These are phyloP conservation scores for Fennellomyces sp. DNA, from an alignment of 371 early-diverging fungal species.

Conservation along the genomic window DNA sequence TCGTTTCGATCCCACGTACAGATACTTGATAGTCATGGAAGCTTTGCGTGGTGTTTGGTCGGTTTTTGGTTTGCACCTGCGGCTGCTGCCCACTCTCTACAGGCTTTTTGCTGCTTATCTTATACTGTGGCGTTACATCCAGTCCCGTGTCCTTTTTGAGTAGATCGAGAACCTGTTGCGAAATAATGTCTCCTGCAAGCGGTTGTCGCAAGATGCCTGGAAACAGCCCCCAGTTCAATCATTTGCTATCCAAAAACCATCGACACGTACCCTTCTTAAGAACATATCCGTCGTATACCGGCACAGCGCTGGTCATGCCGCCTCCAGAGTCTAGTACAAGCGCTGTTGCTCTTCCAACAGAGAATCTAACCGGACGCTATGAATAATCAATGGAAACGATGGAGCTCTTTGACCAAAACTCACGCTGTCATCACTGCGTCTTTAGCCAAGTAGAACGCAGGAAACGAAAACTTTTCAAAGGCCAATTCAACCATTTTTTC, in stretches of 20 bases:
- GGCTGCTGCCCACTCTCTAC: constrained; percentile 77
- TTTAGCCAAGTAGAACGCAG: constrained; percentile 92
- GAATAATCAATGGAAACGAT: not conserved
- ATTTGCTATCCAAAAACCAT: not conserved
- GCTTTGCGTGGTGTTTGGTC: constrained; percentile 64
- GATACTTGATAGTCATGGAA: constrained; percentile 72
- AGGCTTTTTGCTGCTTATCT: constrained; percentile 72
- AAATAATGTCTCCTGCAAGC: constrained; percentile 84
- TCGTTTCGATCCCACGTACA: too few relatives aligned
- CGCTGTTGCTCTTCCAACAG: constrained; percentile 87
- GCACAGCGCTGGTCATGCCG: constrained; percentile 83
- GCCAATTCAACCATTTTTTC: constrained; percentile 90
- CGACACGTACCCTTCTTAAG: constrained; percentile 78
- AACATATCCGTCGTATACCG: constrained; percentile 95
- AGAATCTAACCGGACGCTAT: constrained; percentile 65
- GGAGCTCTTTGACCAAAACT: constrained; percentile 17
- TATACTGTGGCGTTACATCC: constrained; percentile 84
- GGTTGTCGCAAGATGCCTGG: constrained; percentile 71
- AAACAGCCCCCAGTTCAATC: not conserved
- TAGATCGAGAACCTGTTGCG: constrained; percentile 72
- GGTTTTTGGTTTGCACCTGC: constrained; percentile 51
- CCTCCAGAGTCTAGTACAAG: constrained; percentile 94
- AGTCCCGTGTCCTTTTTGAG: constrained; percentile 62
- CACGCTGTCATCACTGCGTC: constrained; percentile 92
- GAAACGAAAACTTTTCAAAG: constrained; percentile 90